A percentile compares a stretch with the other conserved stretches of the same genome.
Conservation (phyloP, 495 filamentous ascomycete genomes). For the Hapsidospora chrysogenum region DNA sequence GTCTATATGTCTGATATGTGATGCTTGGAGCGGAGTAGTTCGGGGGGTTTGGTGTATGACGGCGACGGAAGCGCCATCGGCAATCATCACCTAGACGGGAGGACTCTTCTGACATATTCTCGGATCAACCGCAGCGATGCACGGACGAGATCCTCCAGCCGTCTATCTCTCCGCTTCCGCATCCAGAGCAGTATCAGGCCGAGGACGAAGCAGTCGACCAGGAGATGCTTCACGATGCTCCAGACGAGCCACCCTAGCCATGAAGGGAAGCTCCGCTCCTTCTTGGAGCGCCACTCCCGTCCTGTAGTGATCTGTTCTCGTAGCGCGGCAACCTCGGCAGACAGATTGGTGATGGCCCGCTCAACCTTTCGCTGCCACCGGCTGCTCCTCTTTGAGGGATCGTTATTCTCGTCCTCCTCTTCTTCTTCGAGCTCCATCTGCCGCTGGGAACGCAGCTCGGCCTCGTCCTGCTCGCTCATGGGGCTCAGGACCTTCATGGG, state of each 20-base stretch:
- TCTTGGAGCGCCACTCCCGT: slow-evolving; percentile 34
- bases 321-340: slow-evolving; percentile 83
- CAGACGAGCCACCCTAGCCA: slow-evolving; percentile 62
- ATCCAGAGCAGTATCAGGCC: slow-evolving; percentile 62
- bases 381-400: slow-evolving; percentile 24
- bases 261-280: slow-evolving; percentile 39
- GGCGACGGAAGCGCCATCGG: no score
- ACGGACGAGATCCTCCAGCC: slow-evolving; percentile 60
- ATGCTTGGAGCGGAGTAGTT: no score
- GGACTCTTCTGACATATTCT: slow-evolving; percentile 37
- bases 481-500: slow-evolving; percentile 59
- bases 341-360: slow-evolving; percentile 73
- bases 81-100: slow-evolving; percentile 36
- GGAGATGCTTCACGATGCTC: slow-evolving; percentile 52
- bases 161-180: slow-evolving; percentile 55
- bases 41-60: no score
- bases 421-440: slow-evolving; percentile 19
- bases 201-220: slow-evolving; percentile 54
- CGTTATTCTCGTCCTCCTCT: slow-evolving; percentile 16
- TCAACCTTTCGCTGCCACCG: slow-evolving; percentile 73
- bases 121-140: slow-evolving; percentile 43
- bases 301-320: slow-evolving; percentile 74
- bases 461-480: slow-evolving; percentile 63
- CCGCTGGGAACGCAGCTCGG: slow-evolving; percentile 29
- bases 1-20: no score